Percentiles rank a stretch among this genome's conserved stretches.
phyloP scores from a whole-genome alignment of 2,329 filamentous ascomycete species.

The Pseudogymnoascus verrucosus region DNA sequence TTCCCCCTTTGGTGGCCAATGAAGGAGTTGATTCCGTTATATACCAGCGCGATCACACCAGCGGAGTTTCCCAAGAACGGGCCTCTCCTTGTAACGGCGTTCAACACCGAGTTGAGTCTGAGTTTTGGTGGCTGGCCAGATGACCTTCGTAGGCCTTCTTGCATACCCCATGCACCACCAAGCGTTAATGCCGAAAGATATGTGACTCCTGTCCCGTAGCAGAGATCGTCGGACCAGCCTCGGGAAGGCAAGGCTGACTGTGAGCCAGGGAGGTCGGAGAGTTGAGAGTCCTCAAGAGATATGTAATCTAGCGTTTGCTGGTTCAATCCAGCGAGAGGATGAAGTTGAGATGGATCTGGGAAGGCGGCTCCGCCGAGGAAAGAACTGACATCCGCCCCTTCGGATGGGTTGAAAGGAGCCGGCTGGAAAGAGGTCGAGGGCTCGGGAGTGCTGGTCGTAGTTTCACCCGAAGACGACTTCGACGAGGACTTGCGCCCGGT shows the following conservation, averaged over 20 bases:
- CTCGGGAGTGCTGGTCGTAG: constrained; percentile 15
- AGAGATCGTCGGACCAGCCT: constrained; percentile 96
- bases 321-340: constrained; percentile 89
- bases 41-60: constrained; percentile 89
- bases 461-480: constrained; percentile 12
- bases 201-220: constrained; percentile 92
- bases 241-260: constrained; percentile 87
- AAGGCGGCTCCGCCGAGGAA: constrained; percentile 73
- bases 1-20: constrained; percentile 73
- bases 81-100: constrained; percentile 84
- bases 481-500: constrained; percentile 31
- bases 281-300: constrained; percentile 80
- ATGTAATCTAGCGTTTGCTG: constrained; percentile 92
- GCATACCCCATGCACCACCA: constrained; percentile 86
- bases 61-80: constrained; percentile 95
- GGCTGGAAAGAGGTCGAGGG: constrained; percentile 39
- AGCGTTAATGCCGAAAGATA: constrained; percentile 81
- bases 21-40: constrained; percentile 85
- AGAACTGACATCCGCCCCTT: constrained; percentile 72
- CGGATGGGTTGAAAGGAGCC: constrained; percentile 60
- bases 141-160: constrained; percentile 79
- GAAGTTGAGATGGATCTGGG: constrained; percentile 79
- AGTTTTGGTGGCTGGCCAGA: constrained; percentile 75
- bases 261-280: constrained; percentile 77
- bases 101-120: constrained; percentile 86